Conservation (phyloP, 2,329 filamentous ascomycete genomes). For the Penicillium psychrosexuale region DNA sequence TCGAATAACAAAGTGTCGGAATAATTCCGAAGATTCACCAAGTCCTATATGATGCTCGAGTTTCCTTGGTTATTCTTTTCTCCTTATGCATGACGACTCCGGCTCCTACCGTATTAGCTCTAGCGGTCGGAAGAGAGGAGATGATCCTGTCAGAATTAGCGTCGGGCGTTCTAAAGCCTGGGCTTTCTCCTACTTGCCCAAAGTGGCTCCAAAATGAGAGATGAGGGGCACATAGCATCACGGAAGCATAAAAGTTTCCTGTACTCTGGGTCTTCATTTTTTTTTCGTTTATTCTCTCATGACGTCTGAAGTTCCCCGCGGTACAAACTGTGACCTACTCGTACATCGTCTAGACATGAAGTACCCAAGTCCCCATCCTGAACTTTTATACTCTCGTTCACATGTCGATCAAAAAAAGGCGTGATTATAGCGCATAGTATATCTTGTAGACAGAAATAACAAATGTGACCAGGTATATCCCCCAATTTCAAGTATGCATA, state of each 20-base stretch:
- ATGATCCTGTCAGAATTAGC: conserved; percentile 21
- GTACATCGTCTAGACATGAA: neutral
- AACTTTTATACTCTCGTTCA: neutral
- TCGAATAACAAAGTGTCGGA: neutral
- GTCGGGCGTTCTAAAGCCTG: conserved; percentile 3
- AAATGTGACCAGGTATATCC: neutral
- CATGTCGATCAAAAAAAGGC: conserved; percentile 4
- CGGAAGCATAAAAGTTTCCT: conserved; percentile 12
- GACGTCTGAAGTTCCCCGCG: neutral
- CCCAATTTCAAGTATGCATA: neutral
- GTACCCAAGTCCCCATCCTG: neutral
- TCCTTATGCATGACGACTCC: neutral
- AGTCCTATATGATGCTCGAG: neutral
- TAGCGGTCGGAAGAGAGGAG: conserved; percentile 14
- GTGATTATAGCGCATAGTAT: neutral
- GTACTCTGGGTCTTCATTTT: conserved; percentile 1
- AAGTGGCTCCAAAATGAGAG: neutral
- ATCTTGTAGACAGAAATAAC: neutral
- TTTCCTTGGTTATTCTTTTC: neutral
- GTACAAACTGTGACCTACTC: neutral
- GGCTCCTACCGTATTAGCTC: conserved; percentile 6
- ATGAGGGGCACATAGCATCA: conserved; percentile 7
- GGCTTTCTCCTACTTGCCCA: neutral
- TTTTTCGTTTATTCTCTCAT: neutral
- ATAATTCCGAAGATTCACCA: neutral